These are phyloP conservation scores for Phanerodontia chrysosporium DNA, from an alignment of 768 basidiomycete genomes.

Conservation along the genomic window DNA sequence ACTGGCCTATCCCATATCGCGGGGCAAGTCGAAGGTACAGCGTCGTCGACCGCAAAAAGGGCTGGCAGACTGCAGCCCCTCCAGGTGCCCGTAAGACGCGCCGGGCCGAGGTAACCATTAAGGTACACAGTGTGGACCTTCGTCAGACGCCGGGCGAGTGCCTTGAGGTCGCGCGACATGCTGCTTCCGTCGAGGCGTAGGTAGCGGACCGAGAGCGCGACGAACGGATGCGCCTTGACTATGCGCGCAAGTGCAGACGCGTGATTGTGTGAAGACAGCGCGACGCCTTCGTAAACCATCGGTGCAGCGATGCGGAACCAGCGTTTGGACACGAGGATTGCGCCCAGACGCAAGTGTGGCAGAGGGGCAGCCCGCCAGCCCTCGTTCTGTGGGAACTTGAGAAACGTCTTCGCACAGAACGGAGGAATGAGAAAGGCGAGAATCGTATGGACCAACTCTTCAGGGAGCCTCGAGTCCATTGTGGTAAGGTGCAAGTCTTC, in stretches of 20 bases:
- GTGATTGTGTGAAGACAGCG: not conserved
- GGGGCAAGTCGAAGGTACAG: no score
- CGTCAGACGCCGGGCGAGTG: not conserved
- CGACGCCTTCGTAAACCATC: not conserved
- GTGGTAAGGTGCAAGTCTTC: no score
- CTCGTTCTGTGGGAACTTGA: not conserved
- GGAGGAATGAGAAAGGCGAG: not conserved
- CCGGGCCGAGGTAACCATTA: not conserved
- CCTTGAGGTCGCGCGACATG: not conserved
- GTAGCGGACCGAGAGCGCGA: not conserved
- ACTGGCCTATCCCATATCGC: no score
- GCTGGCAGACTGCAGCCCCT: no score
- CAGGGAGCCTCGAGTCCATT: not conserved
- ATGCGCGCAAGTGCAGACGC: not conserved
- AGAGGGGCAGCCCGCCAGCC: not conserved
- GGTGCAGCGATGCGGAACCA: conserved; percentile 1
- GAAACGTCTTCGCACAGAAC: not conserved
- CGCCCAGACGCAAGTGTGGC: not conserved
- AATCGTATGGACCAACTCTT: not conserved
- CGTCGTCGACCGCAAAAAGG: no score
- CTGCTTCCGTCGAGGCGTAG: not conserved
- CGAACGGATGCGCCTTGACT: not conserved
- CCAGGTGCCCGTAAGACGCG: not conserved
- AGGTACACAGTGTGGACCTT: not conserved
- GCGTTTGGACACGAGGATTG: conserved; percentile 3